Base-by-base conservation (phyloP, 108 stramenopile genomes). In the Cyclotella sp. region DNA sequence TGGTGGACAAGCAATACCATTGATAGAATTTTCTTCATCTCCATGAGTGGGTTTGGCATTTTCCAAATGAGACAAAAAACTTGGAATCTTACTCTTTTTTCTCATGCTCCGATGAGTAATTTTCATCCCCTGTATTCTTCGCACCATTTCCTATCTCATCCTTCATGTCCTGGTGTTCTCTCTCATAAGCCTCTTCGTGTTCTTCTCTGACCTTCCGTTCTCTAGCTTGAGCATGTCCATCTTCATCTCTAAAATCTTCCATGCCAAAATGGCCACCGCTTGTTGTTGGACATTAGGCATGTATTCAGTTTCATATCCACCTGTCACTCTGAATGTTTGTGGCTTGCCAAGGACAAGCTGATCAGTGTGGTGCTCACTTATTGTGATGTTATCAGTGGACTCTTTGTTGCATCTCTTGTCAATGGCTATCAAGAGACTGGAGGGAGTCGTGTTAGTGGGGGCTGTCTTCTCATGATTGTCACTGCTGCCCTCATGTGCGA, bases 261-360 rank as follows among this genome's bases (percentile, higher is more conserved):
- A 75, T 49, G 43, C 10, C 4, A 49, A 64, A 19, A 76, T 61
- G 13, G 75, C 75, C 57, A 29, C 12, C n/a, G 75, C 75, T 21
- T 67, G 75, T 40, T 76, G 67, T 11, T 66, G 59, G 22, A 76
- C 75, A 34, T 68, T 68, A 28, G 67, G 75, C 54, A 76, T 76
- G 67, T 68, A 66, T 24, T 30, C 15, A 19, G 40, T 39, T 28
- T 68, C 68, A 47, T 62, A 24, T 13, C 61, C 61, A 0, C 75
- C 75, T 9, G 75, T 67, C 46, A 67, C 75, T 9, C 75, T 67
- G 24, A 69, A 76, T 45, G 75, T 76, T 60, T 76, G 26, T 1
- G 75, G 75, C 5, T 55, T 30, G 27, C 75, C 75, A 40, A 76
- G 68, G 16, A 62, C 49, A 13, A 57, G 21, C 13, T 34, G 67